phyloP scores from a whole-genome alignment of 2,329 filamentous ascomycete genomes.

The Cladosporium sp. region DNA sequence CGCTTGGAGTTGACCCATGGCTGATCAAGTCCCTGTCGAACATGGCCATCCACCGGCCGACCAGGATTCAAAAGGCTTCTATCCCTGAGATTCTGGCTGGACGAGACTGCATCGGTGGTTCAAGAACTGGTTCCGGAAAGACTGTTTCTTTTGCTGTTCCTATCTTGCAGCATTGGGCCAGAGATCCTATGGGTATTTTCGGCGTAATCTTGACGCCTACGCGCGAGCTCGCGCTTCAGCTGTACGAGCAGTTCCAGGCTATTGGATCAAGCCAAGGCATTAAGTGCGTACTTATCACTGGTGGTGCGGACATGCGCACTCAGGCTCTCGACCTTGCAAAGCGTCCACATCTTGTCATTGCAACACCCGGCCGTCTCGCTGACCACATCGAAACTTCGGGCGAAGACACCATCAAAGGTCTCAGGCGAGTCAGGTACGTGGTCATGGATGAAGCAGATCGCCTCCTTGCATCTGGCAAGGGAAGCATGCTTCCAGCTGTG shows the following conservation, averaged over 20 bases:
- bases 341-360: constrained; percentile 88
- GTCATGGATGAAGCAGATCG: constrained; percentile 96
- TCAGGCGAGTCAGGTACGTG: constrained; percentile 77
- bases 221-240: constrained; percentile 88
- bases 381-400: constrained; percentile 92
- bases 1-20: constrained; percentile 57
- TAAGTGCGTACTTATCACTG: constrained; percentile 86
- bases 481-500: constrained; percentile 92
- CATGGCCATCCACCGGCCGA: constrained; percentile 84
- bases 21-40: constrained; percentile 74
- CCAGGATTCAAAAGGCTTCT: constrained; percentile 86
- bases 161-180: constrained; percentile 88
- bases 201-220: constrained; percentile 87
- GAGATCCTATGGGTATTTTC: constrained; percentile 89
- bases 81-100: constrained; percentile 92
- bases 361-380: constrained; percentile 87
- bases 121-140: constrained; percentile 93
- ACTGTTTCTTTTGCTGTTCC: constrained; percentile 94
- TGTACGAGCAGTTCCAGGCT: constrained; percentile 93
- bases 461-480: constrained; percentile 70
- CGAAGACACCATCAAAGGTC: constrained; percentile 80
- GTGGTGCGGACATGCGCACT: constrained; percentile 85
- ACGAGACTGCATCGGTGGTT: constrained; percentile 91
- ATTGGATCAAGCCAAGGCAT: constrained; percentile 85
- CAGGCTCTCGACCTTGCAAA: constrained; percentile 83